These are phyloP conservation scores for Hymenoscyphus scutula DNA, from an alignment of 2,329 filamentous ascomycete species.

Conservation along the genomic window DNA sequence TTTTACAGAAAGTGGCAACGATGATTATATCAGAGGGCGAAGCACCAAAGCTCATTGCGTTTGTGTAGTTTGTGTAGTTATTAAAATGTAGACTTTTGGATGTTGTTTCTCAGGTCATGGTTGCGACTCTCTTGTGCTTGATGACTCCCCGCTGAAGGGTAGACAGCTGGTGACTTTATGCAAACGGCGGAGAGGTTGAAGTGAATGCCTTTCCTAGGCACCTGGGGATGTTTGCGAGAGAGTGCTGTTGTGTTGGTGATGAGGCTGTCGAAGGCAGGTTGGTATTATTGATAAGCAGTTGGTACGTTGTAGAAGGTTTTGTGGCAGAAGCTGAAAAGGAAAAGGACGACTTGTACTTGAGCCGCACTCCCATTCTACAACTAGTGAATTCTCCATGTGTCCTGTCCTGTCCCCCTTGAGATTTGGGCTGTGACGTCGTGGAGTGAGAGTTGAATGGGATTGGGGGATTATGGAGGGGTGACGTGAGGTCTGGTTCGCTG, in stretches of 20 bases:
- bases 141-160: background rate
- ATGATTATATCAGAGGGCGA: slow-evolving; percentile 48
- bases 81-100: background rate
- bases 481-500: too few species aligned
- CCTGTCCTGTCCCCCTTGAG: too few species aligned
- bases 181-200: background rate
- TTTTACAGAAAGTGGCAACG: slow-evolving; percentile 54
- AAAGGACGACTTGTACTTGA: background rate
- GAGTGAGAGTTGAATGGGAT: background rate
- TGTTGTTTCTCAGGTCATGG: background rate
- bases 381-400: background rate
- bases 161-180: background rate
- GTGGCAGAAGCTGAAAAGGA: background rate
- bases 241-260: background rate
- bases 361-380: background rate
- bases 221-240: background rate
- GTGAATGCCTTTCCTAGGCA: background rate
- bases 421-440: slow-evolving; percentile 1
- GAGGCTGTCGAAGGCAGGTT: background rate
- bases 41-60: slow-evolving; percentile 34
- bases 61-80: background rate
- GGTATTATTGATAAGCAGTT: background rate
- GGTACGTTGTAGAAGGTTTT: too few species aligned
- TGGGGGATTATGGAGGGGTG: background rate
- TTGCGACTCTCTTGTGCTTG: background rate